Percentiles rank a stretch among this genome's conserved stretches.
Conservation (phyloP, 2,329 filamentous ascomycete species). For the Penicillium sp. region DNA sequence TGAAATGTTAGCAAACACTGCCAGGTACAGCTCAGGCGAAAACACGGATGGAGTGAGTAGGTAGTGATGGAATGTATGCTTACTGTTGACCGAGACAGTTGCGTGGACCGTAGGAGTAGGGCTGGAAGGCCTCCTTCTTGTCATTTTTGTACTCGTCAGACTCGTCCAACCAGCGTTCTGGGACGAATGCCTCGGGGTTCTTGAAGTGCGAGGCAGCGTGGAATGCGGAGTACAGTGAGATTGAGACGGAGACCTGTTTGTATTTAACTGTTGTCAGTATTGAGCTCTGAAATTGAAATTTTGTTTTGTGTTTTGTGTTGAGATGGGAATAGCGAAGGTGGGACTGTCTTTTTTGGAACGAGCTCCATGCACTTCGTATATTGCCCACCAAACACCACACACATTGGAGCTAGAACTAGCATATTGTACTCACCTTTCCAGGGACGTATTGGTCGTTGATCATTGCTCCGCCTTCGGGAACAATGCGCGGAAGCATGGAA, state of each 20-base stretch:
- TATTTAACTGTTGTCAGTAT: neutral
- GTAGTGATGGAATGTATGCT: neutral
- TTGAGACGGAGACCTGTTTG: constrained; percentile 18
- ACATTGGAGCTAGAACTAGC: too few species aligned
- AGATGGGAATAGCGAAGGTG: neutral
- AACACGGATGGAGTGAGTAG: neutral
- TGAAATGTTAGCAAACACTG: neutral
- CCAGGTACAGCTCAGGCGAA: neutral
- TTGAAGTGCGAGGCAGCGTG: constrained; percentile 18
- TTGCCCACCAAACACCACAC: too few species aligned
- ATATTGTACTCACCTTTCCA: constrained; percentile 20
- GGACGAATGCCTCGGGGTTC: constrained; percentile 25
- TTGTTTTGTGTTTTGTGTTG: neutral
- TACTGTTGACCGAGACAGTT: constrained; percentile 33
- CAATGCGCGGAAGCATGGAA: constrained; percentile 33
- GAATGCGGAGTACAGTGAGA: constrained; percentile 17
- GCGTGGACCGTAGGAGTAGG: constrained; percentile 32
- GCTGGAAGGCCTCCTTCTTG: constrained; percentile 32
- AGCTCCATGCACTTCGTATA: neutral
- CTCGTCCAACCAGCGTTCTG: constrained; percentile 34
- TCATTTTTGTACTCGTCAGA: constrained; percentile 29
- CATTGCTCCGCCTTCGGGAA: constrained; percentile 29
- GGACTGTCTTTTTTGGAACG: neutral
- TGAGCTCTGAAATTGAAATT: neutral
- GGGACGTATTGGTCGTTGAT: constrained; percentile 30